Evolutionary conservation across 2,329 filamentous ascomycete genomes (phyloP), one percentile per base, ranked within the genome.

Genomic region (Diplocarpon mali): DNA sequence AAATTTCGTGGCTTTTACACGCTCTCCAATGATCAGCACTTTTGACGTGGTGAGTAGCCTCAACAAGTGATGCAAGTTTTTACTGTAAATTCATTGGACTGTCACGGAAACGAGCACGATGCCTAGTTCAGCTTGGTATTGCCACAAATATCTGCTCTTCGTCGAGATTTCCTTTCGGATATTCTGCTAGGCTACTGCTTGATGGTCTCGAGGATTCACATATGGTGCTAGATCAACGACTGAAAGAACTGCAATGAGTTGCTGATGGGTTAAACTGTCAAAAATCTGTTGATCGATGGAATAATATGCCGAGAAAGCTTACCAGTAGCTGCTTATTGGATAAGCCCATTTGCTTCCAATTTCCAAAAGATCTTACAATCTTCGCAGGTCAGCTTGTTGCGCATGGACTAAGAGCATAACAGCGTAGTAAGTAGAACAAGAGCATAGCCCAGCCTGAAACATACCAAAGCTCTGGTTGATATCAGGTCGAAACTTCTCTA

Each of bases 91-190:
- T n/a, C n/a, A n/a, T n/a, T n/a, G n/a, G n/a, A n/a, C n/a, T n/a
- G 38, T 35, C 8, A 35, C n/a, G 41, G 41, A 8, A 35, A 38
- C 16, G 41, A 44, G 15, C 35, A 44, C n/a, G 24, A 35, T 31
- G 41, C 41, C 24, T 44, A 35, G 41, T 38, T 44, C 41, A 38
- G 24, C 41, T 44, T 16, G 41, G 41, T 15, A 35, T 44, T 7
- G 41, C 41, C 20, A 44, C n/a, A 12, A 44, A 35, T 24, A 44
- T 44, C 30, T 32, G 10, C 30, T 14, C n/a, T 5, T 3, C 41
- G 2, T 27, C 38, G 28, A 32, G 41, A 15, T 29, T 44, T 8
- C 17, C 35, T 15, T 44, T 44, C 27, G 34, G 38, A 38, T 34
- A 44, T 32, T 11, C 32, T 44, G 13, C 9, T 44, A 34, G 27